Conservation (phyloP, 495 filamentous ascomycete genomes). For the Annulohypoxylon nitens region DNA sequence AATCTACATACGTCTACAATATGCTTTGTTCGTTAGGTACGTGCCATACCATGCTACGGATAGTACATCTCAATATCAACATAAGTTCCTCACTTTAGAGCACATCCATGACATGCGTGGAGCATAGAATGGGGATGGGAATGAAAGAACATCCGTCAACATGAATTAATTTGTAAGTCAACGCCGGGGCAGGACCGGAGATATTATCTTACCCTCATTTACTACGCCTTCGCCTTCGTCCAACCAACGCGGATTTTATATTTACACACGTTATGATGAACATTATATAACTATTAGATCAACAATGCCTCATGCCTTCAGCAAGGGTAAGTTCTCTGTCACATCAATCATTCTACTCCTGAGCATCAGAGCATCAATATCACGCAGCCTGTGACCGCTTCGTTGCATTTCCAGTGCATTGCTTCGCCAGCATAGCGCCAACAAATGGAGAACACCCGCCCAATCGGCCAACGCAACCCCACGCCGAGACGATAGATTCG, state of each 20-base stretch:
- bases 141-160: background rate
- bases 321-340: conserved; percentile 37
- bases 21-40: conserved; percentile 11
- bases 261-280: conserved; percentile 1
- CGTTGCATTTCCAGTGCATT: conserved; percentile 40
- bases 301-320: conserved; percentile 21
- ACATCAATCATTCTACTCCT: conserved; percentile 27
- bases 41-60: conserved; percentile 19
- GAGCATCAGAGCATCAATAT: conserved; percentile 43
- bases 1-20: conserved; percentile 7
- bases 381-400: conserved; percentile 42
- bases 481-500: conserved; percentile 43
- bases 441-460: conserved; percentile 40
- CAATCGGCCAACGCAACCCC: conserved; percentile 45
- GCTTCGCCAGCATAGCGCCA: conserved; percentile 44
- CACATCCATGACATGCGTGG: conserved; percentile 17
- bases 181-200: conserved; percentile 22
- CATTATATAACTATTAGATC: conserved; percentile 25
- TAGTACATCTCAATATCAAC: background rate
- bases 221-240: background rate
- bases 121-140: background rate
- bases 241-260: conserved; percentile 16
- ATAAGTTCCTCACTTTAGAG: background rate
- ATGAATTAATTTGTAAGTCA: conserved; percentile 8
- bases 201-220: conserved; percentile 23